Base-by-base conservation (phyloP, 768 basidiomycete genomes). In the Dacryopinax spathularia region DNA sequence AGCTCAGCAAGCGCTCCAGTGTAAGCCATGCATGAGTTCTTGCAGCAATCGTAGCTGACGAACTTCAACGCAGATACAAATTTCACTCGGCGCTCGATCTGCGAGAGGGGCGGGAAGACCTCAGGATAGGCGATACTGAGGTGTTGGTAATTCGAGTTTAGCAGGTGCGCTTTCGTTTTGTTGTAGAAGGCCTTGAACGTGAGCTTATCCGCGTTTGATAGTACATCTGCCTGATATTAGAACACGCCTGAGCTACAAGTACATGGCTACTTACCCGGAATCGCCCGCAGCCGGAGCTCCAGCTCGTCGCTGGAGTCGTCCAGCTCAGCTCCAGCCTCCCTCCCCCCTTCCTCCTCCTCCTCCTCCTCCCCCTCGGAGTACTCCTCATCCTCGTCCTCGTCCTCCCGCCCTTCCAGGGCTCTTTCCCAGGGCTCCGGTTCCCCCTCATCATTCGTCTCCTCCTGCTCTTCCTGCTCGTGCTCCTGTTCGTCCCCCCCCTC, bases 31-130 rank as follows among this genome's bases (percentile, higher is more conserved):
- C 80, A 81, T 0, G 75, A 77, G 59, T 77, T 75, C 22, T 69
- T 60, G 68, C 80, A 82, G 66, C 78, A 80, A 67, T 80, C 68
- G 67, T 71, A 77, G n/a, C n/a, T n/a, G n/a, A n/a, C n/a, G n/a
- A n/a, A n/a, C n/a, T n/a, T n/a, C n/a, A n/a, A n/a, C n/a, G n/a
- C n/a, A n/a, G n/a, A n/a, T n/a, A n/a, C n/a, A n/a, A n/a, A n/a
- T n/a, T n/a, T n/a, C n/a, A n/a, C n/a, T n/a, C n/a, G n/a, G n/a
- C n/a, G n/a, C n/a, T n/a, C n/a, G n/a, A n/a, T n/a, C n/a, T n/a
- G n/a, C n/a, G n/a, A n/a, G n/a, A n/a, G n/a, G n/a, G n/a, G n/a
- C n/a, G n/a, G n/a, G n/a, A n/a, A n/a, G n/a, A n/a, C n/a, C n/a
- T n/a, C n/a, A n/a, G 36, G 36, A 37, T 37, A 37, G 36, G 36